A percentile compares a stretch with the other conserved stretches of the same genome.
These are phyloP conservation scores for Stagonosporopsis vannaccii DNA, from an alignment of 2,329 filamentous ascomycete genomes.

Conservation along the genomic window DNA sequence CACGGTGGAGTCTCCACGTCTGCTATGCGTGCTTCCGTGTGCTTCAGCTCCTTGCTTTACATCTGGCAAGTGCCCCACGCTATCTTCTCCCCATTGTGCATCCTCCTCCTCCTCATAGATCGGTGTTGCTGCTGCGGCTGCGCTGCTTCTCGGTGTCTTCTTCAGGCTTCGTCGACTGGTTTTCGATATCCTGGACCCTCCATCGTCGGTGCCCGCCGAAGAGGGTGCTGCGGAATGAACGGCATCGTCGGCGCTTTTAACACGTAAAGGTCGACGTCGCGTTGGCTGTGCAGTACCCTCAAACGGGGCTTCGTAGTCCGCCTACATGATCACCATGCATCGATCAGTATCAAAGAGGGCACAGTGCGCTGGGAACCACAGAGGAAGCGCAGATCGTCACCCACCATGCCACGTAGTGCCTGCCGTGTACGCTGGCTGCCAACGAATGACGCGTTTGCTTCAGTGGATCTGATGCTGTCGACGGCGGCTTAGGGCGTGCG, in stretches of 20 bases:
- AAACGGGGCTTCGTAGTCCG: conserved; percentile 36
- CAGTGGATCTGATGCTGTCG: conserved; percentile 46
- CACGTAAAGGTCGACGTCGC: conserved; percentile 37
- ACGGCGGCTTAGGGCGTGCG: conserved; percentile 29
- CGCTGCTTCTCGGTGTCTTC: conserved; percentile 31
- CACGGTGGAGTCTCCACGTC: conserved; percentile 31
- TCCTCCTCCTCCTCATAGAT: conserved; percentile 26
- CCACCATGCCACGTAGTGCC: conserved; percentile 47
- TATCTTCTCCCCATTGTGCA: conserved; percentile 28
- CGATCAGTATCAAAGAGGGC: conserved; percentile 19
- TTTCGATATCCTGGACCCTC: conserved; percentile 31
- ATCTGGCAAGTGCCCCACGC: conserved; percentile 47
- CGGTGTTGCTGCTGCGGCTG: conserved; percentile 22
- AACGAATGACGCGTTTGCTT: conserved; percentile 37
- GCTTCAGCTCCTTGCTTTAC: conserved; percentile 52
- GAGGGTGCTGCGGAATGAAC: conserved; percentile 24
- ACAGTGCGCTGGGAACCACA: conserved; percentile 14
- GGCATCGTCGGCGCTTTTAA: conserved; percentile 30
- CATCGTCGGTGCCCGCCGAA: conserved; percentile 35
- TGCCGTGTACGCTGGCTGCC: conserved; percentile 32
- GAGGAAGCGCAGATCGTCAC: conserved; percentile 38
- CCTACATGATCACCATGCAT: conserved; percentile 36
- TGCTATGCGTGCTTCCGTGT: conserved; percentile 36
- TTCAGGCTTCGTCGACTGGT: conserved; percentile 27
- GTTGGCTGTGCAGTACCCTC: conserved; percentile 31